Percentiles rank a stretch among this genome's conserved stretches.
phyloP scores from a whole-genome alignment of 78 protist species.

The Isochrysis galbana region DNA sequence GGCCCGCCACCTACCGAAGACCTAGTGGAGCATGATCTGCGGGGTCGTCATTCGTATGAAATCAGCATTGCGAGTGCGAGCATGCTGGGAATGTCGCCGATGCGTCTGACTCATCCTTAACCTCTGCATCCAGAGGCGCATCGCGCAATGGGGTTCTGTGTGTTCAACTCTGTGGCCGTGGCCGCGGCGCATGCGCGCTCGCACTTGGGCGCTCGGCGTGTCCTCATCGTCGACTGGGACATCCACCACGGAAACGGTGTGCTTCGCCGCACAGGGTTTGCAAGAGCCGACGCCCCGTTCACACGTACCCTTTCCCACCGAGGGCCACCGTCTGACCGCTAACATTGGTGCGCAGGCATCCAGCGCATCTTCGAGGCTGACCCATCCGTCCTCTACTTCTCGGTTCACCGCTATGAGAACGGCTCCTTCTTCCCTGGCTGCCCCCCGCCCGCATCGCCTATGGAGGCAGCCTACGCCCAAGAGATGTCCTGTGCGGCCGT shows the following conservation, averaged over 20 bases:
- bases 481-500: background rate
- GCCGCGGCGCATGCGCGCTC: background rate
- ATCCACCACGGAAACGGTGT: slow-evolving; percentile 34
- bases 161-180: slow-evolving; percentile 43
- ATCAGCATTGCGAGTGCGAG: too few relatives aligned
- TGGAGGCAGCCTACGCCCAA: background rate
- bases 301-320: too few relatives aligned
- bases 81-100: too few relatives aligned
- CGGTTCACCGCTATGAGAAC: slow-evolving; percentile 44
- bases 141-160: background rate
- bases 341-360: too few relatives aligned
- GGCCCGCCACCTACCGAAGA: too few relatives aligned
- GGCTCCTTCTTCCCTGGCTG: slow-evolving; percentile 56
- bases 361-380: slow-evolving; percentile 13
- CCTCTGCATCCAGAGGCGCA: too few relatives aligned
- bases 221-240: slow-evolving; percentile 37
- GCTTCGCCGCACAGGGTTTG: too few relatives aligned
- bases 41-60: too few relatives aligned
- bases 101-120: too few relatives aligned
- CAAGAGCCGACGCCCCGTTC: too few relatives aligned
- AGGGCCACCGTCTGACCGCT: too few relatives aligned
- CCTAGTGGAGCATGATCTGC: too few relatives aligned
- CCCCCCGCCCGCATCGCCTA: background rate
- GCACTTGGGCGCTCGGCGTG: background rate
- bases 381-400: slow-evolving; percentile 21